Percentiles rank a stretch among this genome's conserved stretches.
These are phyloP conservation scores for Licmophora abbreviata DNA, from an alignment of 108 stramenopile genomes.

Conservation along the genomic window DNA sequence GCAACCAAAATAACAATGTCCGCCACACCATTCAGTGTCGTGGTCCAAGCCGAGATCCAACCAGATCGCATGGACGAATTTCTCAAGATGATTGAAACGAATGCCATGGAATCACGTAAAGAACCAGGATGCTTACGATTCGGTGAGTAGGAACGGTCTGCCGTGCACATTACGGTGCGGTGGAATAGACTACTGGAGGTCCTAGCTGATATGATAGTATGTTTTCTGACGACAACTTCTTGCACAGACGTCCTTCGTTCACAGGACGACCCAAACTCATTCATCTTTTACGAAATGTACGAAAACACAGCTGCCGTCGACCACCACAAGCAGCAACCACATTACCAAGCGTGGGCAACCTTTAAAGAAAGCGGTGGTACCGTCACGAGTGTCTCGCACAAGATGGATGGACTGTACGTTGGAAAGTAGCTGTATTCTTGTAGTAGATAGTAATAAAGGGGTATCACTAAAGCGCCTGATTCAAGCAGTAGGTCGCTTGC, in stretches of 20 bases:
- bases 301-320: slow-evolving; percentile 57
- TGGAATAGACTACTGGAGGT: not conserved
- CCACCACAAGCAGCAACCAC: slow-evolving; percentile 75
- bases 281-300: slow-evolving; percentile 84
- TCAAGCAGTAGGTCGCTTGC: no score
- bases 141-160: slow-evolving; percentile 29
- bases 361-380: slow-evolving; percentile 81
- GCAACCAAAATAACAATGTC: no score
- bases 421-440: no score
- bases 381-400: slow-evolving; percentile 53
- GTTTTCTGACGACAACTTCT: not conserved
- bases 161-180: not conserved
- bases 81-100: slow-evolving; percentile 66
- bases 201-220: not conserved
- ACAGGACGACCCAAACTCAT: slow-evolving; percentile 60
- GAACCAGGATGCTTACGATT: slow-evolving; percentile 84
- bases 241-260: slow-evolving; percentile 62
- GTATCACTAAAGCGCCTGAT: no score
- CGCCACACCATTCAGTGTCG: slow-evolving; percentile 57
- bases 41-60: slow-evolving; percentile 76
- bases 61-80: slow-evolving; percentile 77
- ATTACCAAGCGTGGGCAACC: slow-evolving; percentile 69
- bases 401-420: no score
- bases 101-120: slow-evolving; percentile 57
- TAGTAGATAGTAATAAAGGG: no score